phyloP scores from a whole-genome alignment of 306 rosid species.

The Lathyrus oleraceus region DNA sequence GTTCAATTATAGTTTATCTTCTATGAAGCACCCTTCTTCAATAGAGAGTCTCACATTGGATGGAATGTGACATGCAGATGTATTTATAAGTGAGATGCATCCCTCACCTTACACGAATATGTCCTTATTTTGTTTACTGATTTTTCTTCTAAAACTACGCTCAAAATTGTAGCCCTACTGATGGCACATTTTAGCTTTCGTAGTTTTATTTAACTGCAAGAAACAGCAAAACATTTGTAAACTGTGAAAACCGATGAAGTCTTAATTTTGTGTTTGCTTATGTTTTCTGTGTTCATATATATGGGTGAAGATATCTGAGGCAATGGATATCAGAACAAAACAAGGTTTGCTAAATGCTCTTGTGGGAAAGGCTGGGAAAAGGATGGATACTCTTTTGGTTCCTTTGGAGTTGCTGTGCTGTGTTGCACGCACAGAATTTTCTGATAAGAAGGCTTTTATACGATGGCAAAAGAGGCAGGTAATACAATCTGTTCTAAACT shows the following conservation, averaged over 20 bases:
- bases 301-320: conserved; percentile 76
- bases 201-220: conserved; percentile 19
- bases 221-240: conserved; percentile 24
- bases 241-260: conserved; percentile 15
- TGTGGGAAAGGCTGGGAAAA: conserved; percentile 86
- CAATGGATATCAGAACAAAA: conserved; percentile 86
- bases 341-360: conserved; percentile 95
- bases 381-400: conserved; percentile 91
- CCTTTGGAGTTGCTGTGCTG: conserved; percentile 94
- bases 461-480: conserved; percentile 99
- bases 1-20: conserved; percentile 14
- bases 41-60: neutral
- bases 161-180: conserved; percentile 19
- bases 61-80: neutral
- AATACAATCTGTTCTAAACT: conserved; percentile 29
- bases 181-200: conserved; percentile 1
- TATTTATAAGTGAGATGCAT: neutral
- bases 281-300: conserved; percentile 19
- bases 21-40: neutral
- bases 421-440: conserved; percentile 86
- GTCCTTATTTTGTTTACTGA: conserved; percentile 14
- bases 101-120: neutral
- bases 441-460: conserved; percentile 93
- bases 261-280: conserved; percentile 14
- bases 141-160: conserved; percentile 21